phyloP scores from a whole-genome alignment of 2,329 filamentous ascomycete species.

The Diplodia seriata region DNA sequence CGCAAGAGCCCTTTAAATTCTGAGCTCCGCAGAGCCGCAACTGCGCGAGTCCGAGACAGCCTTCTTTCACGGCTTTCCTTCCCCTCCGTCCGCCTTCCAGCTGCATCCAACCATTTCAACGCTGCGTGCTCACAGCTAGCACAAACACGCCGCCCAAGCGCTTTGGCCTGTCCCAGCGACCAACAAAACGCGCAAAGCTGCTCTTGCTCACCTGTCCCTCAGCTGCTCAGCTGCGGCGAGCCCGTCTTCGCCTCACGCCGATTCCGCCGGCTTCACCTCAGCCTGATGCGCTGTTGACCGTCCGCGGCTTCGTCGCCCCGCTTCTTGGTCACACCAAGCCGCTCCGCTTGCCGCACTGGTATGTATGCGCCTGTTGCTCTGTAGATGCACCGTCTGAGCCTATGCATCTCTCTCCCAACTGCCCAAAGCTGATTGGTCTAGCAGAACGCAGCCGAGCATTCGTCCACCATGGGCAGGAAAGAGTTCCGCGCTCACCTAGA shows the following conservation, averaged over 20 bases:
- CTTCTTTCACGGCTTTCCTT: not conserved
- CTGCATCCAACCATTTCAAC: not conserved
- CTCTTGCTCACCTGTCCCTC: not conserved
- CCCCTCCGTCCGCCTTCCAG: not conserved
- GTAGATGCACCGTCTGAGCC: not conserved
- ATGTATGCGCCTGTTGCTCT: not conserved
- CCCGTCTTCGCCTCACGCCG: not conserved
- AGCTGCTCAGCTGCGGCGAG: not conserved
- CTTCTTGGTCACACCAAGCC: not conserved
- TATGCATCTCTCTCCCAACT: not conserved
- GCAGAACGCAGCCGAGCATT: conserved; percentile 28
- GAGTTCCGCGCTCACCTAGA: conserved; percentile 68
- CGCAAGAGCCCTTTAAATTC: not conserved
- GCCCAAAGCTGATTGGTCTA: conserved; percentile 1
- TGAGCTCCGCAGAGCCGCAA: not conserved
- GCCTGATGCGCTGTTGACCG: conserved; percentile 14
- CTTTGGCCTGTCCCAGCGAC: not conserved
- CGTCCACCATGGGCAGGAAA: conserved; percentile 66
- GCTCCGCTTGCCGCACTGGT: not conserved
- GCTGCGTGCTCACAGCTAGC: not conserved
- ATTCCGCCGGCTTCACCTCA: not conserved
- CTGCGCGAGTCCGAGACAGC: not conserved
- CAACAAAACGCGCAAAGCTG: not conserved
- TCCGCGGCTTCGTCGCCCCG: conserved; percentile 17
- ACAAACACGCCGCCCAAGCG: not conserved